Evolutionary conservation across 768 basidiomycete species (phyloP).

Genomic region (Ephemerocybe angulata): DNA sequence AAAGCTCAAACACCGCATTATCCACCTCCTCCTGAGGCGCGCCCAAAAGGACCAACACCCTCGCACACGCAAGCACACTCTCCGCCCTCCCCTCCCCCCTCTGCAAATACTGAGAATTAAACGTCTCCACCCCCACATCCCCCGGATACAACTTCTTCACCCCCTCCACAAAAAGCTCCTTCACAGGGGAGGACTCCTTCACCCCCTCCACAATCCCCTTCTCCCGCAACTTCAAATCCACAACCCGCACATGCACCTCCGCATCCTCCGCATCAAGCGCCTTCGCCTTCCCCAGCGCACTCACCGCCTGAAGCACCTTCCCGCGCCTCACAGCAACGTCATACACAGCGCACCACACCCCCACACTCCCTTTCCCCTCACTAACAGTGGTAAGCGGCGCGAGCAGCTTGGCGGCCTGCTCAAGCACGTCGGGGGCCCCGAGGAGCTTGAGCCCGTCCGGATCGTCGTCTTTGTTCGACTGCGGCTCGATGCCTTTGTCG

Average conservation of each 20-base stretch:
- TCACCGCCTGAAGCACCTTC: conserved; percentile 75
- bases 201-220: conserved; percentile 39
- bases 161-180: conserved; percentile 45
- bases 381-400: conserved; percentile 54
- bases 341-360: conserved; percentile 71
- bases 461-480: conserved; percentile 69
- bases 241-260: conserved; percentile 66
- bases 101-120: conserved; percentile 77
- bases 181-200: conserved; percentile 45
- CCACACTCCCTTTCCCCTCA: conserved; percentile 39
- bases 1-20: conserved; percentile 45
- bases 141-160: conserved; percentile 51
- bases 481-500: conserved; percentile 67
- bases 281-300: conserved; percentile 58
- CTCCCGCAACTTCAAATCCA: conserved; percentile 62
- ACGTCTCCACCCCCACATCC: conserved; percentile 56
- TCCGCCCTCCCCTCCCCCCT: conserved; percentile 44
- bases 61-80: conserved; percentile 63
- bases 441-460: conserved; percentile 77
- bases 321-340: conserved; percentile 75
- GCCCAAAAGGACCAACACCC: conserved; percentile 45
- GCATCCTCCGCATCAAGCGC: conserved; percentile 53
- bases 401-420: conserved; percentile 72
- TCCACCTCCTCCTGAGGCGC: conserved; percentile 60
- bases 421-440: conserved; percentile 59